Evolutionary conservation across 805 yeast species (phyloP), one percentile per base, ranked within the genome.

Genomic region (Teunomyces barrocoloradensis): DNA sequence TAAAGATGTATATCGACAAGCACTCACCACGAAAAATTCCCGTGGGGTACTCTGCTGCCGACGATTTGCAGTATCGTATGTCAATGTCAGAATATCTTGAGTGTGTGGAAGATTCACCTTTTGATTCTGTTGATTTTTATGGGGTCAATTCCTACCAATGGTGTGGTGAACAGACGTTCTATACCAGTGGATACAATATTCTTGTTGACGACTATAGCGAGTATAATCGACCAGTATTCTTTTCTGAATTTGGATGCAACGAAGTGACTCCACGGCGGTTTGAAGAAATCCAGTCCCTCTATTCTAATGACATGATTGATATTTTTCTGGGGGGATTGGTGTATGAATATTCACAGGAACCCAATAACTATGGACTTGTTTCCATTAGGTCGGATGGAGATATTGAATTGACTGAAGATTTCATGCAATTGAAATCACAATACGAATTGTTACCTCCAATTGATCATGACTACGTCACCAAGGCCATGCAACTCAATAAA

Each of bases 41-140:
- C 0, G 88, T 92, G 32, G 98, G 98, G 0, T 92, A 92, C 64
- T 89, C 97, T 0, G 97, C 98, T 0, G 98, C 97, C 1, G 98
- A 92, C 67, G 97, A 91, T 59, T 74, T 91, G 50, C 67, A 75
- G 44, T 91, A 80, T 65, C 75, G 98, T 57, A 78, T 80, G 6
- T 78, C 96, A 0, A 74, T 91, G 42, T 85, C 97, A 0, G 77
- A 81, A 48, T 92, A 87, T 61, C 75, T 92, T 47, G 92, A 85
- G 57, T 91, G 97, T 58, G 78, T 82, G 20, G 82, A 80, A 17
- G 74, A 74, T 2, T 65, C 68, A 12, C 67, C 77, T 0, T 53
- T 61, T 2, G 85, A 82, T 43, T 66, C 83, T 2, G 83, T 85
- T 13, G 98, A 92, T 61, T 86, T 86, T 56, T 86, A 85, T 61